These are phyloP conservation scores for Diaporthe velutina DNA, from an alignment of 2,329 filamentous ascomycete species.

Conservation along the genomic window DNA sequence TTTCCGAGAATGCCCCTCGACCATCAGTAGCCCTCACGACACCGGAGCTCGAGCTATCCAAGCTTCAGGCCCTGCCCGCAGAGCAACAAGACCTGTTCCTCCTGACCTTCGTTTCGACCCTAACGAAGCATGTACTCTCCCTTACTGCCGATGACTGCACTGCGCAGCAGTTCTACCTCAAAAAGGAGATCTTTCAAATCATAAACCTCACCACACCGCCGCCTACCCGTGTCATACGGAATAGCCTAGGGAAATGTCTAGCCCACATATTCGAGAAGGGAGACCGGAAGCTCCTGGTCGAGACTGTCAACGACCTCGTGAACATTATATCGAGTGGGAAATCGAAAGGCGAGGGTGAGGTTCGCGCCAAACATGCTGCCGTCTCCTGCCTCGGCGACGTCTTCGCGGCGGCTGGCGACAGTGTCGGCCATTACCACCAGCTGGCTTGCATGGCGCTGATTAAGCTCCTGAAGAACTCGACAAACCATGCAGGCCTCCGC, in stretches of 20 bases:
- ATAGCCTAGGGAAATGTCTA: conserved; percentile 88
- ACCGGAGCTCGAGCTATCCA: conserved; percentile 88
- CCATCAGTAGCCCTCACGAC: conserved; percentile 54
- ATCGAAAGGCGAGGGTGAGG: conserved; percentile 79
- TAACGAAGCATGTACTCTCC: conserved; percentile 82
- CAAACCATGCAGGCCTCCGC: conserved; percentile 84
- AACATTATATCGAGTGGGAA: conserved; percentile 80
- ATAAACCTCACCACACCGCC: conserved; percentile 84
- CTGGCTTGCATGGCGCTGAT: conserved; percentile 79
- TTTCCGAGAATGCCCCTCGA: conserved; percentile 49
- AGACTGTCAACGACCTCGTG: conserved; percentile 91
- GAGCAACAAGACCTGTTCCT: conserved; percentile 98
- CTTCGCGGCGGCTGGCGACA: conserved; percentile 93
- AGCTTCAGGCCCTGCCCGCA: conserved; percentile 88
- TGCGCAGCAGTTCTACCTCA: conserved; percentile 89
- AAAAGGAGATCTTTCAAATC: conserved; percentile 94
- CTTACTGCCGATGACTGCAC: conserved; percentile 85
- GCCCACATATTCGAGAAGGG: conserved; percentile 86
- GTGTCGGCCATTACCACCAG: conserved; percentile 85
- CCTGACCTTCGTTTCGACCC: conserved; percentile 85
- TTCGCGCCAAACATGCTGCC: conserved; percentile 87
- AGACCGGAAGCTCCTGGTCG: conserved; percentile 91
- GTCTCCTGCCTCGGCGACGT: conserved; percentile 89
- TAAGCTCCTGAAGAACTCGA: conserved; percentile 84
- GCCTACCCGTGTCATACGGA: conserved; percentile 89